Evolutionary conservation across 768 basidiomycete species (phyloP), one percentile per base, ranked within the genome.

Genomic region (Naematelia encephala): DNA sequence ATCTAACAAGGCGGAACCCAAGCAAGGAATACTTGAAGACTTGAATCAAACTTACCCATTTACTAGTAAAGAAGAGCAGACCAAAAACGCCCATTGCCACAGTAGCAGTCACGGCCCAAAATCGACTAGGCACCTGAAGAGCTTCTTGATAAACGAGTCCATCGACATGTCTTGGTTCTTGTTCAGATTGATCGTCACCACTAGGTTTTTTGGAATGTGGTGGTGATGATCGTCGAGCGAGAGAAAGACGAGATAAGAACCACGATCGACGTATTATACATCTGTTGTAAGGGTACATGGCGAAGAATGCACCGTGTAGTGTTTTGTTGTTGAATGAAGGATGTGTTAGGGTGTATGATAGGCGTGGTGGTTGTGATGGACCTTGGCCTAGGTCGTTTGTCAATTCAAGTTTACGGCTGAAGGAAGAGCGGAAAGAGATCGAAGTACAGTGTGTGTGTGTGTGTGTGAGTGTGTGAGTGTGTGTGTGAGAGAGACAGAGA

Each of bases 141-240:
- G 87, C 87, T 74, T 93, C 91, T 51, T 85, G 84, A 73, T 92
- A 94, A 46, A 79, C 79, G 80, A 96, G 91, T 1, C 82, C 69
- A 0, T 84, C 79, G 4, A 89, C 92, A 68, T 93, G 92, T 13
- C 75, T 51, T 1, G 71, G 29, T 55, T 61, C 43, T n/a, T 21
- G 5, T 16, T 27, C 22, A 14, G 8, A 44, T 19, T 51, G 25
- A 22, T 51, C 52, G 39, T 23, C 52, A 21, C 50, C 34, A 16
- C 16, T 8, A 16, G 34, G 8, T 16, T 39, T 16, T 8, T 39
- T 8, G 8, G 34, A 39, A 39, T 39, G 8, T 16, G 34, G 34
- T 39, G 34, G 34, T 39, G 34, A 8, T 39, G 34, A 39, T 16
- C 16, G 34, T 39, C 16, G 34, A 39, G 34, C 34, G 16, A 8